phyloP scores from a whole-genome alignment of 208 protist genomes.

The Trypanosoma platydactyli region DNA sequence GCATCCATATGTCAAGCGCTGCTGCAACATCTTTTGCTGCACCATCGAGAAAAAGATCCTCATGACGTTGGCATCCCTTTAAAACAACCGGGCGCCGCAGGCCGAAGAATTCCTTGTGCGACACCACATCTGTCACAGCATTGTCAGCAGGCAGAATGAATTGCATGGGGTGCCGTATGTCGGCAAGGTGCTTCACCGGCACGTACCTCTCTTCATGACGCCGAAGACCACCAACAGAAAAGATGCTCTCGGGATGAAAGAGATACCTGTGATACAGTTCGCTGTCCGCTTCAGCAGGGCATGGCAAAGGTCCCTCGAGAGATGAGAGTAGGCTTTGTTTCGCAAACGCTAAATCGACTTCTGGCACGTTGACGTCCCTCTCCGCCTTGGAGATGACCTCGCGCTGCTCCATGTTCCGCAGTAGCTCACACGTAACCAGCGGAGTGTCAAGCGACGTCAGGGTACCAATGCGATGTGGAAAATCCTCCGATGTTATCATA shows the following conservation, averaged over 20 bases:
- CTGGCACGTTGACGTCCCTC: conserved; percentile 79
- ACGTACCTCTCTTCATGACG: conserved; percentile 66
- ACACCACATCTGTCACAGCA: conserved; percentile 45
- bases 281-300: conserved; percentile 39
- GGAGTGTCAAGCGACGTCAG: conserved; percentile 75
- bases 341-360: conserved; percentile 57
- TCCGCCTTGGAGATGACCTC: conserved; percentile 64
- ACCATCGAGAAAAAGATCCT: conserved; percentile 46
- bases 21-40: conserved; percentile 61
- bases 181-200: conserved; percentile 45
- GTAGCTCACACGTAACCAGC: conserved; percentile 55
- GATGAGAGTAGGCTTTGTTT: conserved; percentile 46
- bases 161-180: conserved; percentile 79
- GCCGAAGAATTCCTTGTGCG: conserved; percentile 81
- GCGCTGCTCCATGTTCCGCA: conserved; percentile 55
- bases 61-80: conserved; percentile 58
- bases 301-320: conserved; percentile 50
- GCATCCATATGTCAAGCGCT: conserved; percentile 66
- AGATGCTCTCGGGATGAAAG: conserved; percentile 47
- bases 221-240: conserved; percentile 44
- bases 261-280: conserved; percentile 47
- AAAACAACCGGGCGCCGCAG: conserved; percentile 59
- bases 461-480: conserved; percentile 74
- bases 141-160: conserved; percentile 58
- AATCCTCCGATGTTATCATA: conserved; percentile 56